Percentiles rank a stretch among this genome's conserved stretches.
phyloP scores from a whole-genome alignment of 73 alveolate species.

The Paramecium sonneborni region DNA sequence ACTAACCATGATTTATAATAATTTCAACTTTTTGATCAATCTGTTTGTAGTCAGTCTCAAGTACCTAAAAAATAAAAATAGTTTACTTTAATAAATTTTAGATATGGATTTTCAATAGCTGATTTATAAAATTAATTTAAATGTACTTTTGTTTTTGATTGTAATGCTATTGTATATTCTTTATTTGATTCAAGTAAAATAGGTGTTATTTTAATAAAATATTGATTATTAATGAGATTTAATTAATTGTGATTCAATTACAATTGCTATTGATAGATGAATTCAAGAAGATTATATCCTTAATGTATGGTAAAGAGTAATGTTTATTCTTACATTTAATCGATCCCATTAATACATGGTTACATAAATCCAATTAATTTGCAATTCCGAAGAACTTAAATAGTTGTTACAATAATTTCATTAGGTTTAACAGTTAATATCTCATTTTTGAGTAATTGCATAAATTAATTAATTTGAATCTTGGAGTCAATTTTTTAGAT shows the following conservation, averaged over 20 bases:
- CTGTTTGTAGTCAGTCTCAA: not conserved
- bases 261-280: not conserved
- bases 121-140: not conserved
- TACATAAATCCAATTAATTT: not conserved
- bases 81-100: not conserved
- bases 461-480: not conserved
- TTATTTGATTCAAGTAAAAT: not conserved
- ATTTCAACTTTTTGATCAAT: not conserved
- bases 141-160: not conserved
- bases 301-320: not conserved
- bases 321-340: not conserved
- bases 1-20: not conserved
- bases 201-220: not conserved
- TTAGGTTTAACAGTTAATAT: not conserved
- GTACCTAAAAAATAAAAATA: not conserved
- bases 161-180: not conserved
- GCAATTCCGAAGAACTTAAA: not conserved
- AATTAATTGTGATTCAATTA: not conserved
- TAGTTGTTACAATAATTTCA: not conserved
- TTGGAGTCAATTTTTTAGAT: not conserved
- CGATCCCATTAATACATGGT: not conserved
- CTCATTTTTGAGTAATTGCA: not conserved
- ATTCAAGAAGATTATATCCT: not conserved
- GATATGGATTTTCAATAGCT: slow-evolving; percentile 10
- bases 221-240: not conserved